These are phyloP conservation scores for Erythrobasidium hasegawianum DNA, from an alignment of 1,284 basidiomycete species.

Conservation along the genomic window DNA sequence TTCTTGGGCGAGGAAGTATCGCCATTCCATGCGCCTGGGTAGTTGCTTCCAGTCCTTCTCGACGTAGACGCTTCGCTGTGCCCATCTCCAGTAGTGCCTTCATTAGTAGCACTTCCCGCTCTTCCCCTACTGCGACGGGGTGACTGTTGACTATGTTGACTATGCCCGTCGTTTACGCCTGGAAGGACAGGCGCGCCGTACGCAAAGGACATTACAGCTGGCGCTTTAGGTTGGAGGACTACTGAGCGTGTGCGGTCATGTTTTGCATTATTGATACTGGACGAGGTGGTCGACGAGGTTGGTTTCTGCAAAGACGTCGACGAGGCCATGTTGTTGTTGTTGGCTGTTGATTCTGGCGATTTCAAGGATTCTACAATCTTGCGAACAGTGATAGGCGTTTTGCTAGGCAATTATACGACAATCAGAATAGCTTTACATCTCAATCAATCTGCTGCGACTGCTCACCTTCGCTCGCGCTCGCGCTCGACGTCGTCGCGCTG, in stretches of 20 bases:
- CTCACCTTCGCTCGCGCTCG: no score
- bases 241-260: background rate
- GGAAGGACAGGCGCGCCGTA: background rate
- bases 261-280: background rate
- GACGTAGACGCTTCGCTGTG: background rate
- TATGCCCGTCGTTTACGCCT: no score
- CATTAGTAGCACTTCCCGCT: no score
- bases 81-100: background rate
- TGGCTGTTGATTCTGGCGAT: no score
- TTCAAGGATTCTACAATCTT: background rate
- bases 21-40: slow-evolving; percentile 7
- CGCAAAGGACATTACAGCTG: background rate
- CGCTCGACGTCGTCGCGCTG: no score
- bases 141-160: no score
- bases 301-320: no score
- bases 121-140: background rate
- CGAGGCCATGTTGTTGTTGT: background rate
- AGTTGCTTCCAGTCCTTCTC: background rate
- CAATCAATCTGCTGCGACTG: no score
- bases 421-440: no score
- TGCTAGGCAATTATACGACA: no score
- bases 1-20: background rate
- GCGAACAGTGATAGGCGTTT: background rate
- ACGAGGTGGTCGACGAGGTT: background rate
- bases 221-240: background rate